Evolutionary conservation across 202 grass and related monocot species (phyloP).

Genomic region (Dendrocalamus latiflorus): DNA sequence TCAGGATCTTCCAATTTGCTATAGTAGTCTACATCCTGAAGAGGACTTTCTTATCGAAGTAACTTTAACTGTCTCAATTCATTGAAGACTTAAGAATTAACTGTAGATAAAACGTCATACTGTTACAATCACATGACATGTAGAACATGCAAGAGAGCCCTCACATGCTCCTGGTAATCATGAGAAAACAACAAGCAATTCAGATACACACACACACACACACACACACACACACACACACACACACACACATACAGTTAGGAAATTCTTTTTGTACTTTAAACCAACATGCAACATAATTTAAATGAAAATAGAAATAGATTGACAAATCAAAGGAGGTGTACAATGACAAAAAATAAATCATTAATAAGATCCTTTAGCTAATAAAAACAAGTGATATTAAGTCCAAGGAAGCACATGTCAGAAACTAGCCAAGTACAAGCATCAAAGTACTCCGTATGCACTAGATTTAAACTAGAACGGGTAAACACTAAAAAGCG

Average conservation of each 20-base stretch:
- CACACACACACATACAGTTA: background rate
- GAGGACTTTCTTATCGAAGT: no score
- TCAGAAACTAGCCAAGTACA: background rate
- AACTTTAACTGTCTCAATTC: no score
- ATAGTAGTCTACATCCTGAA: no score
- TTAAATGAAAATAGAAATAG: background rate
- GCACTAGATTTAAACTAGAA: background rate
- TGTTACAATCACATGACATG: no score
- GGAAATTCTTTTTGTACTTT: background rate
- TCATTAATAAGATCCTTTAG: background rate
- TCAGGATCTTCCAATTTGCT: no score
- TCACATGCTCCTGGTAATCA: constrained; percentile 55
- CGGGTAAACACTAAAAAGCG: background rate
- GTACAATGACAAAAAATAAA: background rate
- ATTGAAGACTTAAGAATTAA: no score
- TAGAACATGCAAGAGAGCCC: no score
- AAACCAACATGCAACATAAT: background rate
- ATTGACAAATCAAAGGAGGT: background rate
- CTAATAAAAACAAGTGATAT: background rate
- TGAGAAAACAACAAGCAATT: constrained; percentile 5
- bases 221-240: no score
- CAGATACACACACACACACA: constrained; percentile 28
- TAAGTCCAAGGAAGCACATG: background rate
- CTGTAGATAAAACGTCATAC: no score
- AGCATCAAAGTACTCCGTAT: background rate